Evolutionary conservation across 345 rosid genomes (phyloP), one percentile per base, ranked within the genome.

Genomic region (Noccaea bulbosa): DNA sequence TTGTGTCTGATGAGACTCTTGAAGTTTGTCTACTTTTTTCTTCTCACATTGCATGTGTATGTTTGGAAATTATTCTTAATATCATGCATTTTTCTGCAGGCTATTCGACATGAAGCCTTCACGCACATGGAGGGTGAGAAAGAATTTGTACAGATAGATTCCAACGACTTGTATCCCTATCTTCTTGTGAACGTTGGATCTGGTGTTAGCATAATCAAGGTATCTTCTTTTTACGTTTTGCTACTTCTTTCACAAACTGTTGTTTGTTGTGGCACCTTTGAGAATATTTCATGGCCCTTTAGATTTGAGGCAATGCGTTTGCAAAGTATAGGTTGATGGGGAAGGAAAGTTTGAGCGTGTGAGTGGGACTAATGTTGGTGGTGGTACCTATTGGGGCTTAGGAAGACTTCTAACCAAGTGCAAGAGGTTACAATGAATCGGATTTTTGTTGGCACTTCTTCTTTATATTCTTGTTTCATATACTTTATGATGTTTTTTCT

Each of bases 171-270:
- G 83, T 94, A 85, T 67, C 99, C 99, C 37, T 94, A 94, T 87
- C 99, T 94, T 75, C 96, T 94, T 38, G 99, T 92, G 33, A 94
- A 94, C 71, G 69, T 94, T 71, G 99, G 99, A 80, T 94, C 99
- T 77, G 99, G 99, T 75, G 98, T 94, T 78, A 94, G 99, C 75
- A 87, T 94, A 81, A 92, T 94, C 81, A 94, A 94, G 99, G 99
- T 91, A 79, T 24, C 27, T 24, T 38, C 34, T 67, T 35, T 27
- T 70, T 77, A 44, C 14, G 27, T 10, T 63, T 63, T 17, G 35
- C 63, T 75, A 52, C 49, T 22, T 54, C 48, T 37, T 43, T 5
- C 43, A 38, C 38, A 9, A 46, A 46, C 53, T 45, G 2, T 40
- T 11, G 56, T 64, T 33, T 61, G 35, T 33, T 24, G 46, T 57